phyloP scores from a whole-genome alignment of 2,329 filamentous ascomycete genomes.

The Fragosphaeria purpurea region DNA sequence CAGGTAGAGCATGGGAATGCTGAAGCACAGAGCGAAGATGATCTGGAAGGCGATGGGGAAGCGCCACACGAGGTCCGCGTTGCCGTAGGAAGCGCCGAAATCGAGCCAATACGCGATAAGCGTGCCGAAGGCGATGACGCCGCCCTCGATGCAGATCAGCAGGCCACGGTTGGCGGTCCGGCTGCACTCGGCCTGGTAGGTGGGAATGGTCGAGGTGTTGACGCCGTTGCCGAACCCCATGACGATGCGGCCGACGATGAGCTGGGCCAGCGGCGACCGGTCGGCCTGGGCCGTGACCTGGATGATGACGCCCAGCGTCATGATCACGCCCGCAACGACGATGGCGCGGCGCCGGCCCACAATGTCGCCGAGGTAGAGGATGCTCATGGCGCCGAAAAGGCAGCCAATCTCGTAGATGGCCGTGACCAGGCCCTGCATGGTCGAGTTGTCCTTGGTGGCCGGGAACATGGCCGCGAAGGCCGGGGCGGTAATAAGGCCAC shows the following conservation, averaged over 20 bases:
- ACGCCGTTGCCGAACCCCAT: conserved; percentile 45
- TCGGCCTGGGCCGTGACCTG: conserved; percentile 30
- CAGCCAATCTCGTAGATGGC: conserved; percentile 39
- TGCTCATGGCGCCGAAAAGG: conserved; percentile 31
- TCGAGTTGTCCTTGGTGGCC: conserved; percentile 24
- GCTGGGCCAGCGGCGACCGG: conserved; percentile 28
- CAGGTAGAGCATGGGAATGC: conserved; percentile 26
- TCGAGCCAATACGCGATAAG: conserved; percentile 38
- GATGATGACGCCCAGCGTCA: conserved; percentile 51
- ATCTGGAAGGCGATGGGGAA: conserved; percentile 41
- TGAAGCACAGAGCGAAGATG: conserved; percentile 23
- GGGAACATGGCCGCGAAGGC: conserved; percentile 39
- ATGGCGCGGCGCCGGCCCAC: conserved; percentile 44
- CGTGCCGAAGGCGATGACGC: conserved; percentile 33
- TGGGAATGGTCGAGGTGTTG: conserved; percentile 30
- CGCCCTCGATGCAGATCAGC: conserved; percentile 34
- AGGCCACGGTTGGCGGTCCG: conserved; percentile 33
- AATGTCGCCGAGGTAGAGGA: conserved; percentile 25
- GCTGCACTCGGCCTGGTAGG: conserved; percentile 35
- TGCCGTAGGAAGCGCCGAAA: conserved; percentile 29
- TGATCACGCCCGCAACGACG: conserved; percentile 43
- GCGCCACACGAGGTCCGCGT: conserved; percentile 35
- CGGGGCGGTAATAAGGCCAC: conserved; percentile 40
- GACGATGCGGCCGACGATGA: conserved; percentile 38
- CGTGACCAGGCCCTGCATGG: conserved; percentile 36